Conservation (phyloP, 768 basidiomycete genomes). For the Hygrophorus russula region DNA sequence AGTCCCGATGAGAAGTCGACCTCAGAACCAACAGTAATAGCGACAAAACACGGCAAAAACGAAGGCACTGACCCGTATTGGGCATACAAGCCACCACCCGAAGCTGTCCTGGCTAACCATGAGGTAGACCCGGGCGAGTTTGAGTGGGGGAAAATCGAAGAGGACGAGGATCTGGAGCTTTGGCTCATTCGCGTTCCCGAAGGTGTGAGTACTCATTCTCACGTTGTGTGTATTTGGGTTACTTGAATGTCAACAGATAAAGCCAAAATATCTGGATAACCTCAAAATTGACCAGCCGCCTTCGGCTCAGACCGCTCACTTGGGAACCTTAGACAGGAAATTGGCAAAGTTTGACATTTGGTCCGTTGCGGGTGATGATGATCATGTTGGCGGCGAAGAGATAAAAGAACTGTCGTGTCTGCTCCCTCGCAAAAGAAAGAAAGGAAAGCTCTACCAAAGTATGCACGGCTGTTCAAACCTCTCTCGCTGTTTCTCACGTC, state of each 20-base stretch:
- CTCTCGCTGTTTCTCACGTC: neutral
- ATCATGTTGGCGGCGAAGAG: constrained; percentile 48
- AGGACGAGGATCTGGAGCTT: constrained; percentile 49
- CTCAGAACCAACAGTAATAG: constrained; percentile 15
- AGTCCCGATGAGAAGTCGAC: neutral
- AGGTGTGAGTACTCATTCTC: constrained; percentile 32
- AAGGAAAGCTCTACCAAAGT: constrained; percentile 51
- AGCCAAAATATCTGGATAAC: constrained; percentile 50
- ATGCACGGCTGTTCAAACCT: neutral
- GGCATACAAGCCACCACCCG: constrained; percentile 50
- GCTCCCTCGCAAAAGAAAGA: constrained; percentile 50
- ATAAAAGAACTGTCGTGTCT: constrained; percentile 49
- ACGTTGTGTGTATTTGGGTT: neutral
- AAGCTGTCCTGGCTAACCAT: constrained; percentile 36
- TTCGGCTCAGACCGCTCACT: constrained; percentile 24
- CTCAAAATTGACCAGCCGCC: constrained; percentile 35
- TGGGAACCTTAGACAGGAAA: constrained; percentile 46
- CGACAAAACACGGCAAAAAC: constrained; percentile 27
- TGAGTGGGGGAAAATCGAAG: constrained; percentile 56
- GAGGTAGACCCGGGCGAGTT: constrained; percentile 39
- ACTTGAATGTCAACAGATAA: constrained; percentile 34
- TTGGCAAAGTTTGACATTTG: constrained; percentile 51
- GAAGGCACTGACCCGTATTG: constrained; percentile 45
- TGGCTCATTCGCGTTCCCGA: constrained; percentile 66
- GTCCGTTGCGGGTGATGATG: constrained; percentile 39